Evolutionary conservation across 2,329 filamentous ascomycete species (phyloP).

Genomic region (Aspergillus clavatus): DNA sequence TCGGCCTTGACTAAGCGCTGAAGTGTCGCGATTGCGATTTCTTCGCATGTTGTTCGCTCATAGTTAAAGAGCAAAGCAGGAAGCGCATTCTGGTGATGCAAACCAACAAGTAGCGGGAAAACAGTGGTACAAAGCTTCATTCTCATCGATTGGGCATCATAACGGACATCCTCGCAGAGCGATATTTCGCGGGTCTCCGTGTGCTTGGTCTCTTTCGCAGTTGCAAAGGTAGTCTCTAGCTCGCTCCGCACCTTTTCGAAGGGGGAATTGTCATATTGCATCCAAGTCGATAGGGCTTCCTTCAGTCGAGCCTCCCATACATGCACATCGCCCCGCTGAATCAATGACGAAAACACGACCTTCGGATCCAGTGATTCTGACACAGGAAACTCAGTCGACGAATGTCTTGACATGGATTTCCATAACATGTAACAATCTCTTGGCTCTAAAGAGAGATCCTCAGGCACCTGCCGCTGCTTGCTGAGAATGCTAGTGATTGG

Average conservation of each 20-base stretch:
- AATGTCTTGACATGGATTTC: constrained; percentile 57
- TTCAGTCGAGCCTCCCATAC: constrained; percentile 63
- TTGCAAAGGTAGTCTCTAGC: constrained; percentile 27
- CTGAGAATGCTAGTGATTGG: constrained; percentile 61
- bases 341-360: constrained; percentile 47
- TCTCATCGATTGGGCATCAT: background rate
- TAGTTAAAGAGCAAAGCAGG: constrained; percentile 76
- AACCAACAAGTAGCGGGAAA: constrained; percentile 22
- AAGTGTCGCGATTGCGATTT: constrained; percentile 45
- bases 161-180: background rate
- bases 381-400: constrained; percentile 50
- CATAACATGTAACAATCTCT: constrained; percentile 66
- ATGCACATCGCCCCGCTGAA: constrained; percentile 62
- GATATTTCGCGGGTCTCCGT: background rate
- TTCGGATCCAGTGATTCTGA: constrained; percentile 21
- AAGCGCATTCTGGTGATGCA: constrained; percentile 58
- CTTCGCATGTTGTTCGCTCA: constrained; percentile 62
- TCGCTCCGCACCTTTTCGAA: constrained; percentile 50
- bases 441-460: constrained; percentile 65
- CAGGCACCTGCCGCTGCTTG: constrained; percentile 57
- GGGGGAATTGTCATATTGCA: constrained; percentile 51
- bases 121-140: background rate
- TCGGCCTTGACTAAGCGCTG: constrained; percentile 53
- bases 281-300: constrained; percentile 54
- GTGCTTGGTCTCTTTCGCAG: background rate